Conservation (phyloP, 306 rosid species). For the Quercus engelmannii region DNA sequence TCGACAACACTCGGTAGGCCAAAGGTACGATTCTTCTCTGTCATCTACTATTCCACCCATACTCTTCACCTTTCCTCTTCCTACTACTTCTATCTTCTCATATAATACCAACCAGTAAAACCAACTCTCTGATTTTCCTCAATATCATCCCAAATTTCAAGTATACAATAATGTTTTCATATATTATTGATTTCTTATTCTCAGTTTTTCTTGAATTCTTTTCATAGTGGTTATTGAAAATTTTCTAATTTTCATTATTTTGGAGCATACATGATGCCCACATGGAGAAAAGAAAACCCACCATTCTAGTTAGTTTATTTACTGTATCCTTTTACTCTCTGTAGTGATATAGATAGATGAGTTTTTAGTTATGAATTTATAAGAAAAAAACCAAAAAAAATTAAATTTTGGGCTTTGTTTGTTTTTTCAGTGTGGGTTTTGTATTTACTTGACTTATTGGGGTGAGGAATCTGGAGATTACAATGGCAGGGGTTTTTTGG, state of each 20-base stretch:
- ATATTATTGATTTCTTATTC: slow-evolving; percentile 9
- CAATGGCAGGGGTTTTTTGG: slow-evolving; percentile 44
- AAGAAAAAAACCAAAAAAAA: background rate
- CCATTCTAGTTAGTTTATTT: slow-evolving; percentile 12
- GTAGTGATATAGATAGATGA: slow-evolving; percentile 4
- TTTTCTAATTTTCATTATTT: slow-evolving; percentile 3
- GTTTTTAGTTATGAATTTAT: background rate
- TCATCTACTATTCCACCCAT: slow-evolving; percentile 8
- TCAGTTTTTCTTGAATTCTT: slow-evolving; percentile 25
- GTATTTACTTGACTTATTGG: slow-evolving; percentile 31
- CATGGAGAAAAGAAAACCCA: slow-evolving; percentile 6
- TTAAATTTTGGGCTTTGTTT: slow-evolving; percentile 6
- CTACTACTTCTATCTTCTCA: slow-evolving; percentile 17
- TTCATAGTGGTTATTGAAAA: slow-evolving; percentile 15
- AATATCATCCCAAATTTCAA: slow-evolving; percentile 29
- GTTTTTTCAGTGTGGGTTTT: slow-evolving; percentile 17
- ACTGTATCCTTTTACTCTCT: slow-evolving; percentile 27
- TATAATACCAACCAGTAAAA: slow-evolving; percentile 27
- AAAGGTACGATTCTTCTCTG: slow-evolving; percentile 37
- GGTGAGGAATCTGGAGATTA: slow-evolving; percentile 44
- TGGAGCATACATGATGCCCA: slow-evolving; percentile 16
- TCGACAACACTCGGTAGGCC: slow-evolving; percentile 36
- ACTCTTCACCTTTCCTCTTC: background rate
- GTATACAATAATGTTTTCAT: background rate
- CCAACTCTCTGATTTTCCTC: slow-evolving; percentile 17